Percentiles rank a stretch among this genome's conserved stretches.
phyloP scores from a whole-genome alignment of 1,284 basidiomycete species.

The Tilletia indica region DNA sequence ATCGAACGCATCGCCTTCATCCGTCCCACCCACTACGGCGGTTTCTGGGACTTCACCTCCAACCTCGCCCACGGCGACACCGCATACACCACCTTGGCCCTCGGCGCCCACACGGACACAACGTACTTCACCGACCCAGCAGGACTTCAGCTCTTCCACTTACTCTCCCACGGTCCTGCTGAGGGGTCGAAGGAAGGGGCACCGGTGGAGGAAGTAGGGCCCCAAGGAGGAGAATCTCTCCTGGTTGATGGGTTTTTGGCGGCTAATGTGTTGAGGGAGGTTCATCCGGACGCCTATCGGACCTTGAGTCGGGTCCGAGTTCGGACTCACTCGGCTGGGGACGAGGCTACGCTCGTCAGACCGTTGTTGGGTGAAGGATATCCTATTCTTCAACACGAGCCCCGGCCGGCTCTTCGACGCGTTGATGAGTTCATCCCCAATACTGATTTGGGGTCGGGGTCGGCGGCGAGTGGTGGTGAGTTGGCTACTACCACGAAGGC shows the following conservation, averaged over 20 bases:
- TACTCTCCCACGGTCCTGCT: constrained; percentile 64
- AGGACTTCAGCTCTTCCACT: constrained; percentile 90
- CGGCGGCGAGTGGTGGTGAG: background rate
- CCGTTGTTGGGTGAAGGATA: constrained; percentile 41
- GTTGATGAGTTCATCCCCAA: background rate
- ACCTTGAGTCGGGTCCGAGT: constrained; percentile 71
- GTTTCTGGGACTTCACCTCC: constrained; percentile 96
- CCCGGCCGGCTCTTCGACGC: constrained; percentile 19
- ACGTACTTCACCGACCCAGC: constrained; percentile 72
- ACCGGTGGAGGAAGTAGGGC: constrained; percentile 57
- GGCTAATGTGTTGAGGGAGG: constrained; percentile 72
- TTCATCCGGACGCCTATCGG: constrained; percentile 72
- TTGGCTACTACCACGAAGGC: background rate
- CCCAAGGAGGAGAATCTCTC: constrained; percentile 79
- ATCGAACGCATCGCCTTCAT: constrained; percentile 79
- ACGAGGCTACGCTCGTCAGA: constrained; percentile 43
- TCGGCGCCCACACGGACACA: constrained; percentile 91
- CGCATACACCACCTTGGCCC: constrained; percentile 77
- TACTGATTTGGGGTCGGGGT: background rate
- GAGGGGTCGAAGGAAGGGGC: constrained; percentile 12
- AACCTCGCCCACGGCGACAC: constrained; percentile 82
- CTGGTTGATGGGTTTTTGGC: constrained; percentile 93
- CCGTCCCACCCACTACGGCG: constrained; percentile 84
- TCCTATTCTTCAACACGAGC: constrained; percentile 62
- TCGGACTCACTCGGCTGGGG: constrained; percentile 75